Conservation (phyloP, 257 asterid genomes). For the Solanum clarkiae region DNA sequence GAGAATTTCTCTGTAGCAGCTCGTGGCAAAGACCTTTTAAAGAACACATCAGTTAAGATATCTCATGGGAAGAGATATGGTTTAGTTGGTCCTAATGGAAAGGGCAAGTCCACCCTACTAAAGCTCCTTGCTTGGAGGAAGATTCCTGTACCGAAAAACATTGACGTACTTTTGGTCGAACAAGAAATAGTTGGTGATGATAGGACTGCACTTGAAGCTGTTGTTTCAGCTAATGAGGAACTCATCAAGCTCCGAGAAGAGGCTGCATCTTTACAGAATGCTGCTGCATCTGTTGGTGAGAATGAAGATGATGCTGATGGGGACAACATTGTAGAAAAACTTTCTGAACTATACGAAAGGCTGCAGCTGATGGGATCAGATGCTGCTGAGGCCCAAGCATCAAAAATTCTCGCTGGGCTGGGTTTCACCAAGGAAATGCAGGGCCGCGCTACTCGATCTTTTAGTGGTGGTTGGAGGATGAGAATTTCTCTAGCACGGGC, state of each 20-base stretch:
- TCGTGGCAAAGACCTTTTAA: constrained; percentile 56
- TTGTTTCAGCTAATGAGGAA: constrained; percentile 53
- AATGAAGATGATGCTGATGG: constrained; percentile 20
- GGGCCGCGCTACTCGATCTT: constrained; percentile 44
- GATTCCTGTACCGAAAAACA: constrained; percentile 18
- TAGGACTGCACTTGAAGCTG: constrained; percentile 14
- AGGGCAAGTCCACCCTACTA: constrained; percentile 52
- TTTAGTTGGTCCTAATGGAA: constrained; percentile 65
- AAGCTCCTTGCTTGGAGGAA: constrained; percentile 21
- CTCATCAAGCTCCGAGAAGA: constrained; percentile 45
- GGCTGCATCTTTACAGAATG: constrained; percentile 36
- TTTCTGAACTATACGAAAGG: constrained; percentile 48
- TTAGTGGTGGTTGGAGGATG: constrained; percentile 85
- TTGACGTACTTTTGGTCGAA: constrained; percentile 19
- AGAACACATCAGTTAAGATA: constrained; percentile 44
- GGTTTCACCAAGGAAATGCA: constrained; percentile 67
- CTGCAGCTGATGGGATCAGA: constrained; percentile 63
- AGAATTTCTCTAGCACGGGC: constrained; percentile 66
- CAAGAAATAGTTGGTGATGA: constrained; percentile 19
- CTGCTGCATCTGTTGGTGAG: constrained; percentile 17
- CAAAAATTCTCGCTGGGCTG: constrained; percentile 63
- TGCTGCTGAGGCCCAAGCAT: constrained; percentile 75
- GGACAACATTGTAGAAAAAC: constrained; percentile 44
- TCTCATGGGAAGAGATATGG: constrained; percentile 74
- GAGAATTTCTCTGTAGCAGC: constrained; percentile 62